phyloP scores from a whole-genome alignment of 2,329 filamentous ascomycete genomes.

The Colletotrichum lindemuthianum region DNA sequence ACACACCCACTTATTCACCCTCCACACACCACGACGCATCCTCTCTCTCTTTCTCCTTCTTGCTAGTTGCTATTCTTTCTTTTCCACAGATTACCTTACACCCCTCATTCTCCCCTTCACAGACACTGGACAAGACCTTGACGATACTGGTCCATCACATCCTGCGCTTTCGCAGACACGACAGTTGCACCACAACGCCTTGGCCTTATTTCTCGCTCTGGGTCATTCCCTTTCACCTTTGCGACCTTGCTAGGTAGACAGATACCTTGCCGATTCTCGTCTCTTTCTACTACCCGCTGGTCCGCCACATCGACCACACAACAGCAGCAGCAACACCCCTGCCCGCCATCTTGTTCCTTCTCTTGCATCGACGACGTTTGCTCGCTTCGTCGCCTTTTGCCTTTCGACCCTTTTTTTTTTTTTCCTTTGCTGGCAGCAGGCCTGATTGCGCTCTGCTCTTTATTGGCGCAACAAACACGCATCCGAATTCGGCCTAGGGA shows the following conservation, averaged over 20 bases:
- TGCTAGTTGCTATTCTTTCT: neutral
- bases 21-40: neutral
- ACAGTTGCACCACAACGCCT: too few species aligned
- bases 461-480: slow-evolving; percentile 33
- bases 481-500: slow-evolving; percentile 31
- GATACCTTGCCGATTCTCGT: too few species aligned
- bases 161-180: neutral
- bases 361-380: neutral
- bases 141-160: neutral
- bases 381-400: slow-evolving; percentile 8
- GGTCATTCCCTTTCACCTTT: too few species aligned
- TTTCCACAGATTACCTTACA: too few species aligned
- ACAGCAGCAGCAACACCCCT: slow-evolving; percentile 8
- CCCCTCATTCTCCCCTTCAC: slow-evolving; percentile 2
- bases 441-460: slow-evolving; percentile 25
- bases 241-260: too few species aligned
- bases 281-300: too few species aligned
- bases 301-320: neutral
- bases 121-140: neutral
- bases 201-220: too few species aligned
- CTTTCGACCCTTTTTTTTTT: slow-evolving; percentile 17
- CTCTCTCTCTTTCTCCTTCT: slow-evolving; percentile 12
- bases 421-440: slow-evolving; percentile 9
- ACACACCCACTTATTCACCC: slow-evolving; percentile 31
- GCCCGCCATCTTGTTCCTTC: neutral